Evolutionary conservation across 352 stramenopile species (phyloP).

Genomic region (Globisporangium spinosum): DNA sequence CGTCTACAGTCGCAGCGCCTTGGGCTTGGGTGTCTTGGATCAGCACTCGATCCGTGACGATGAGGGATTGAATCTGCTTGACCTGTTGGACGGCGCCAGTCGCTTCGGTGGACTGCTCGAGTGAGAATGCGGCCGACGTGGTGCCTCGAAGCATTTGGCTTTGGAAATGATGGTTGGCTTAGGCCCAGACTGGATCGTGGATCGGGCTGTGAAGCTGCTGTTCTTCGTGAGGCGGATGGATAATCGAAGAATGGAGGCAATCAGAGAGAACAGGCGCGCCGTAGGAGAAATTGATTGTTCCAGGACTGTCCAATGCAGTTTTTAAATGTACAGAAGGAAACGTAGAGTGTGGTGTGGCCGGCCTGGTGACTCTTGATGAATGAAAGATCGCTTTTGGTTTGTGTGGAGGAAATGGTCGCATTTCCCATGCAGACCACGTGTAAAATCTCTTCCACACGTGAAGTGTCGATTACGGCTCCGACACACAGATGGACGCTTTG

Average conservation of each 20-base stretch:
- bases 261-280: too few relatives aligned
- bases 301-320: neutral
- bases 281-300: too few relatives aligned
- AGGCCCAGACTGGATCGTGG: neutral
- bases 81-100: neutral
- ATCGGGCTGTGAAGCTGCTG: neutral
- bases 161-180: neutral
- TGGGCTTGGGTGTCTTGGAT: neutral
- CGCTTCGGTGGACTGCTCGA: conserved; percentile 8
- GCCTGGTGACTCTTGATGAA: neutral
- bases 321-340: neutral
- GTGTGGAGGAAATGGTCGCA: neutral
- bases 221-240: neutral
- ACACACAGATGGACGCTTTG: neutral
- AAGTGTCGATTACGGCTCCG: neutral
- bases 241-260: neutral
- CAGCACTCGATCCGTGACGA: neutral
- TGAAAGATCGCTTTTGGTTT: neutral
- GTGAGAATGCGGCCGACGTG: neutral
- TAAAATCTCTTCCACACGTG: neutral
- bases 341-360: too few relatives aligned
- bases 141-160: conserved; percentile 3
- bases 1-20: neutral
- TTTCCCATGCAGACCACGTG: neutral
- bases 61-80: neutral